A percentile compares a stretch with the other conserved stretches of the same genome.
Conservation (phyloP, 2,329 filamentous ascomycete species). For the Sphaerulina musiva region DNA sequence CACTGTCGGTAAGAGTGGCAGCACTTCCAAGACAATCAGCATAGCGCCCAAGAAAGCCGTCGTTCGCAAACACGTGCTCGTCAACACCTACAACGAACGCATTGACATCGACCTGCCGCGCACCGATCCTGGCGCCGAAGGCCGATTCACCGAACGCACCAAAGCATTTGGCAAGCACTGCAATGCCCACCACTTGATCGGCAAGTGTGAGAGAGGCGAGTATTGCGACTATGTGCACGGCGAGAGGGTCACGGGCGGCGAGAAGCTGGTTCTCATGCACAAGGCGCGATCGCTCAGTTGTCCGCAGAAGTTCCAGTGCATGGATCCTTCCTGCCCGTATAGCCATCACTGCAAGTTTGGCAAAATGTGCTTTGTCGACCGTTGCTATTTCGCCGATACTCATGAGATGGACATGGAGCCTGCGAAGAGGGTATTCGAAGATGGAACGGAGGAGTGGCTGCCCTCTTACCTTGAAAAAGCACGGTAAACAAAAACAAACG, state of each 20-base stretch:
- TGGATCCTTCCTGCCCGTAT: slow-evolving; percentile 32
- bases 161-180: slow-evolving; percentile 32
- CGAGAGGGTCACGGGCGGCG: slow-evolving; percentile 34
- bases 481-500: background rate
- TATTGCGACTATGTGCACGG: slow-evolving; percentile 42
- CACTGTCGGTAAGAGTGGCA: slow-evolving; percentile 38
- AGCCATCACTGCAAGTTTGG: slow-evolving; percentile 40
- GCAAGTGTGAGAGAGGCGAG: slow-evolving; percentile 36
- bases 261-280: slow-evolving; percentile 38
- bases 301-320: slow-evolving; percentile 22
- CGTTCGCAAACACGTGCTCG: slow-evolving; percentile 35
- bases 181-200: slow-evolving; percentile 35
- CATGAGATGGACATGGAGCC: slow-evolving; percentile 31
- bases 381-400: slow-evolving; percentile 36
- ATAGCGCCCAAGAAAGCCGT: slow-evolving; percentile 33
- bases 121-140: slow-evolving; percentile 26
- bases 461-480: slow-evolving; percentile 21
- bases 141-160: slow-evolving; percentile 27
- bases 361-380: slow-evolving; percentile 33
- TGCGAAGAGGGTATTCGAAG: slow-evolving; percentile 27
- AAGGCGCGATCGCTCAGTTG: slow-evolving; percentile 39
- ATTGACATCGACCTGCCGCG: slow-evolving; percentile 37
- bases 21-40: slow-evolving; percentile 34
- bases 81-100: slow-evolving; percentile 40
- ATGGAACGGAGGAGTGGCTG: slow-evolving; percentile 30